Evolutionary conservation across 148 eudicot species (phyloP).

Genomic region (Chenopodium berlandieri): DNA sequence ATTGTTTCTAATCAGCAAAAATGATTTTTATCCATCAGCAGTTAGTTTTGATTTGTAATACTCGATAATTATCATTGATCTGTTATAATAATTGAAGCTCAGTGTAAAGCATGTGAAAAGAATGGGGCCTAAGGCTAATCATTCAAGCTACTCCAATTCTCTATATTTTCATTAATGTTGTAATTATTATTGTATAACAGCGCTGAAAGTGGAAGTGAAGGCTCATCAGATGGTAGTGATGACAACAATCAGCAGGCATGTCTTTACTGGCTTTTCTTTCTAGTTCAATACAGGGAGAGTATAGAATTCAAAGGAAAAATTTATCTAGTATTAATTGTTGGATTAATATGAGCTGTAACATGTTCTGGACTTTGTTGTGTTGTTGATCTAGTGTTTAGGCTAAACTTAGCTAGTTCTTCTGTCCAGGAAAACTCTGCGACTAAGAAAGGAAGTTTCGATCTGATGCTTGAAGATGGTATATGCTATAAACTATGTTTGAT

Average conservation of each 20-base stretch:
- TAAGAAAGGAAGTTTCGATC: slow-evolving; percentile 80
- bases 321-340: neutral
- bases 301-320: neutral
- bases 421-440: slow-evolving; percentile 53
- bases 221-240: slow-evolving; percentile 84
- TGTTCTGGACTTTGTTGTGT: neutral
- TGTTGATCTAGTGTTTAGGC: neutral
- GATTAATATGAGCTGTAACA: neutral
- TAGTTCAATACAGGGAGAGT: neutral
- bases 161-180: slow-evolving; percentile 5
- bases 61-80: too few species aligned
- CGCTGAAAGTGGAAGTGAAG: slow-evolving; percentile 90
- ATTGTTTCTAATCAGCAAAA: too few species aligned
- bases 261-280: slow-evolving; percentile 2
- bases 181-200: slow-evolving; percentile 36
- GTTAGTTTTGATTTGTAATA: too few species aligned
- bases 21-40: too few species aligned
- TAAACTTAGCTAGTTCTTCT: slow-evolving; percentile 11
- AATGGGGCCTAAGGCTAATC: neutral
- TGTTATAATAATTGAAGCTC: neutral
- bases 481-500: slow-evolving; percentile 7
- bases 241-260: slow-evolving; percentile 73
- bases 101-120: neutral
- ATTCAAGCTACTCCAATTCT: neutral
- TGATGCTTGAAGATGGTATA: slow-evolving; percentile 96